Base-by-base conservation (phyloP, 371 early-diverging fungal species). In the Mucor indicus region DNA sequence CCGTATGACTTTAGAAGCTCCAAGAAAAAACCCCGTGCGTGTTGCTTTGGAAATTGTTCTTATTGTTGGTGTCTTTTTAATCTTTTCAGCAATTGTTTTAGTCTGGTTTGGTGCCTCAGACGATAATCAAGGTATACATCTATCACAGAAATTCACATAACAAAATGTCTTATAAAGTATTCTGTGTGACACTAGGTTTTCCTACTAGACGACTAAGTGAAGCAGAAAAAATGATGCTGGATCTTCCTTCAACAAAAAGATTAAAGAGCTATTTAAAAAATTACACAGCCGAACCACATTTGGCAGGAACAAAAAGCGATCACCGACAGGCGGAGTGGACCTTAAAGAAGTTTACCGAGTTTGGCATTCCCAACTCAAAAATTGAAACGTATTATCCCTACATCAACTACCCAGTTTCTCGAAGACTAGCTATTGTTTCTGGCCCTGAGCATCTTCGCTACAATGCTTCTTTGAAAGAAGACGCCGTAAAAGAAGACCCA, bases 301-400 rank as follows among this genome's bases (percentile, higher is more conserved):
- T 79, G 23, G 84, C 80, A 12, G 84, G 84, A 8, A 69, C 74
- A 27, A 46, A 54, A n/a, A 41, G 36, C 19, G 81, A 87, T 50
- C 47, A 55, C 30, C 52, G 53, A 8, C 75, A 72, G 40, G 86
- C 82, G 9, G 72, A 61, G 23, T 83, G 80, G 69, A 87, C 87
- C 5, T 62, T 60, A 9, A 73, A 79, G 30, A 66, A 78, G 39
- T 77, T 78, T 29, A 50, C 44, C 20, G 67, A 67, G 24, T 80
- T 69, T 45, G 86, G 86, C 10, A 57, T 87, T 21, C 57, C 47
- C 3, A 69, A 79, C 22, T 49, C 80, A 7, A 56, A 63, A 32
- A 77, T 82, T 21, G 77, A 68, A 19, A 78, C 79, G 12, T 86
- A 86, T 50, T 77, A 70, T 38, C 81, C 85, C 13, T 59, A 80